These are phyloP conservation scores for Colletotrichum gigasporum DNA, from an alignment of 2,329 filamentous ascomycete genomes.

Conservation along the genomic window DNA sequence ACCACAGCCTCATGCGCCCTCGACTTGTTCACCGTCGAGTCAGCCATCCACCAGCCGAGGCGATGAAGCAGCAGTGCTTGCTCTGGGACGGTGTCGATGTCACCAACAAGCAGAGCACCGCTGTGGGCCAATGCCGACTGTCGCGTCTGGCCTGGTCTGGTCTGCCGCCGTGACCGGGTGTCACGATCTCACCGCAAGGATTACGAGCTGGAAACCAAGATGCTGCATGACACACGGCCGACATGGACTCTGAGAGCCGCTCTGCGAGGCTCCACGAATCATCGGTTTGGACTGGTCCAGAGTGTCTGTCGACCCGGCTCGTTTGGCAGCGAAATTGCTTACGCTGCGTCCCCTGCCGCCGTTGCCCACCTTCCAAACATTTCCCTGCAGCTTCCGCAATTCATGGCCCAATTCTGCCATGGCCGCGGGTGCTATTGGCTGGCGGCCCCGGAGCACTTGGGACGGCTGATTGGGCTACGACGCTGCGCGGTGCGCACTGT, in stretches of 20 bases:
- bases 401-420: conserved; percentile 30
- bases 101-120: conserved; percentile 2
- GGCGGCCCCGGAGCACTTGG: conserved; percentile 15
- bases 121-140: conserved; percentile 6
- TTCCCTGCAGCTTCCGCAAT: conserved; percentile 14
- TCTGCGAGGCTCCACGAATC: conserved; percentile 24
- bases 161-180: background rate
- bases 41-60: background rate
- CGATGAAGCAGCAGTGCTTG: too few relatives aligned
- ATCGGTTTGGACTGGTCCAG: conserved; percentile 24
- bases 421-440: conserved; percentile 21
- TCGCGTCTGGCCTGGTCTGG: background rate
- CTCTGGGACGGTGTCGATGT: background rate
- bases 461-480: conserved; percentile 3
- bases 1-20: background rate
- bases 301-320: conserved; percentile 14
- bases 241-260: background rate
- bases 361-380: background rate
- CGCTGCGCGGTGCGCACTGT: too few relatives aligned
- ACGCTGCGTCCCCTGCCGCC: background rate
- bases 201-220: conserved; percentile 7
- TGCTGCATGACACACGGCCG: background rate
- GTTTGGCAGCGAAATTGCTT: conserved; percentile 15
- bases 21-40: background rate
- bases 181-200: conserved; percentile 12